Percentiles rank a stretch among this genome's conserved stretches.
Conservation (phyloP, 805 yeast species). For the Lipomyces starkeyi region DNA sequence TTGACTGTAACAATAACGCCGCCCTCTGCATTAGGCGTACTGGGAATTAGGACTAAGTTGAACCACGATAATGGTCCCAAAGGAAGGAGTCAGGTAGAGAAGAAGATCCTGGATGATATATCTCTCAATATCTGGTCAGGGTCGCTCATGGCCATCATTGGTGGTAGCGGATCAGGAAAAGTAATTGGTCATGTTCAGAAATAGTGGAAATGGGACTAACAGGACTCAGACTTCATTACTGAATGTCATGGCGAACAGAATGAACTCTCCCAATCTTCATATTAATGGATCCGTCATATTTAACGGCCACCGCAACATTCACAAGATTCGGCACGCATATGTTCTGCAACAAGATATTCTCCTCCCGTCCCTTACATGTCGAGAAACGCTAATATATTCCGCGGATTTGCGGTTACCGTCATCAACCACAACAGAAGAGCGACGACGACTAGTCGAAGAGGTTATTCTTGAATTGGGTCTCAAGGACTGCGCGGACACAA, state of each 20-base stretch:
- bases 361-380: constrained; percentile 71
- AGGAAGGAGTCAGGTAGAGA: constrained; percentile 25
- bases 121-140: constrained; percentile 67
- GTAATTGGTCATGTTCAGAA: constrained; percentile 6
- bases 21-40: constrained; percentile 2
- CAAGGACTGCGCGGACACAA: constrained; percentile 64
- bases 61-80: not conserved
- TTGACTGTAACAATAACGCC: constrained; percentile 30
- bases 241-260: constrained; percentile 53
- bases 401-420: constrained; percentile 71
- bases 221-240: constrained; percentile 64
- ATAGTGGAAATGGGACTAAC: not conserved
- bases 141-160: constrained; percentile 77
- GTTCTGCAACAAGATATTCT: constrained; percentile 78
- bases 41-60: constrained; percentile 16
- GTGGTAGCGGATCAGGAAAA: constrained; percentile 88
- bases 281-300: constrained; percentile 42
- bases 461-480: constrained; percentile 69
- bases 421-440: constrained; percentile 51
- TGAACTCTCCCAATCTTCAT: constrained; percentile 39
- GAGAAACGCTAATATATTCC: constrained; percentile 71
- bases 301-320: constrained; percentile 42
- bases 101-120: constrained; percentile 55
- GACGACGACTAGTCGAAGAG: constrained; percentile 59
- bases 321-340: constrained; percentile 58